Conservation (phyloP, 768 basidiomycete species). For the Sistotremastrum niveocremeum region DNA sequence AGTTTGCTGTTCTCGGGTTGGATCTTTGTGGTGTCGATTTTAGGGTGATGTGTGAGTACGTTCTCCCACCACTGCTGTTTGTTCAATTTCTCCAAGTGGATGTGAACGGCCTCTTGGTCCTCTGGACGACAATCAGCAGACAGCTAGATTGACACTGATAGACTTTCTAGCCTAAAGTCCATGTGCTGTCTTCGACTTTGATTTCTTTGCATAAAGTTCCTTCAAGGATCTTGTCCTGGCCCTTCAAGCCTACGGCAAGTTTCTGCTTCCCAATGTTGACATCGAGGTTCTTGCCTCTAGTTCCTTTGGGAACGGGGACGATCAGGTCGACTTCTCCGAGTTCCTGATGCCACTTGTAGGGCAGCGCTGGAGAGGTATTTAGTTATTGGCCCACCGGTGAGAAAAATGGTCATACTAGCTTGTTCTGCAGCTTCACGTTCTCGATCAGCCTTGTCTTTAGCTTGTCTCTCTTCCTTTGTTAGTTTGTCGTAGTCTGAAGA, state of each 20-base stretch:
- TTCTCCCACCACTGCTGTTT: slow-evolving; percentile 96
- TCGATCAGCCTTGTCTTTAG: slow-evolving; percentile 52
- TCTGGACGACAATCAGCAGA: slow-evolving; percentile 28
- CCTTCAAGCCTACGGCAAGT: slow-evolving; percentile 75
- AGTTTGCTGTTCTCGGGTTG: slow-evolving; percentile 91
- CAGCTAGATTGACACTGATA: background rate
- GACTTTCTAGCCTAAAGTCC: slow-evolving; percentile 65
- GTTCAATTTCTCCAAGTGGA: slow-evolving; percentile 82
- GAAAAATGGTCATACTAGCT: slow-evolving; percentile 43
- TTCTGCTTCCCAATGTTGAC: slow-evolving; percentile 72
- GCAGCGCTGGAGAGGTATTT: slow-evolving; percentile 43
- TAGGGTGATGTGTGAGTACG: slow-evolving; percentile 87
- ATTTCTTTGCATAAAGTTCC: slow-evolving; percentile 90
- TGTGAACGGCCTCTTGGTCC: slow-evolving; percentile 56
- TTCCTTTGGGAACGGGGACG: slow-evolving; percentile 79
- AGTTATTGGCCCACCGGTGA: slow-evolving; percentile 4
- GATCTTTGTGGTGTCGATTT: slow-evolving; percentile 93
- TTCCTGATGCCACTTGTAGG: slow-evolving; percentile 87
- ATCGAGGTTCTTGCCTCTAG: slow-evolving; percentile 60
- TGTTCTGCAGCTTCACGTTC: slow-evolving; percentile 69
- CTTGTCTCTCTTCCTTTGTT: slow-evolving; percentile 61
- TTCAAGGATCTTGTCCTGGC: slow-evolving; percentile 70
- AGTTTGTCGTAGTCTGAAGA: slow-evolving; percentile 54
- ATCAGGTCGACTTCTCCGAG: slow-evolving; percentile 75
- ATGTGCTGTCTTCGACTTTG: slow-evolving; percentile 93